Conservation (phyloP, 495 filamentous ascomycete genomes). For the Talaromyces liani region DNA sequence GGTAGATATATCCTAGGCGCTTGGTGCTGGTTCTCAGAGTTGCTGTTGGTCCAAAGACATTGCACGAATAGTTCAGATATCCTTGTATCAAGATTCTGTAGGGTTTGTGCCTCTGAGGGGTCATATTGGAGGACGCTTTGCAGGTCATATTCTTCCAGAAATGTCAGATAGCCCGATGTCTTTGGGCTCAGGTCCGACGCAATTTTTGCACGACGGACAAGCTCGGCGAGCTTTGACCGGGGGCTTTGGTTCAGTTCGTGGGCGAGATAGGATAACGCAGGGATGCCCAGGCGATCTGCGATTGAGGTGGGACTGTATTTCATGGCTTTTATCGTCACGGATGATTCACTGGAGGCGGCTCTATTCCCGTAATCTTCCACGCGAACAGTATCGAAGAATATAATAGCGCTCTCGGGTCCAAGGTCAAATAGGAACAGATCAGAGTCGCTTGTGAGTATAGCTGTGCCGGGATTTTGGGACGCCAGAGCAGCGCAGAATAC, state of each 20-base stretch:
- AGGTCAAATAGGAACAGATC: conserved; percentile 66
- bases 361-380: conserved; percentile 13
- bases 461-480: conserved; percentile 34
- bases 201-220: conserved; percentile 24
- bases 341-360: conserved; percentile 8
- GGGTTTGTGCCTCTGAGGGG: not conserved
- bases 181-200: conserved; percentile 2
- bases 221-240: conserved; percentile 19
- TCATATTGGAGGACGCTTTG: conserved; percentile 7
- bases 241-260: conserved; percentile 24
- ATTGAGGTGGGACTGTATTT: conserved; percentile 29
- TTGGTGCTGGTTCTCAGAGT: conserved; percentile 2
- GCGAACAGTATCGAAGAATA: conserved; percentile 48
- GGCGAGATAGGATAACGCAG: conserved; percentile 25
- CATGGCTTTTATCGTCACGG: conserved; percentile 23
- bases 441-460: conserved; percentile 62
- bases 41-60: conserved; percentile 13
- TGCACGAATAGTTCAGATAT: conserved; percentile 31
- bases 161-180: conserved; percentile 27
- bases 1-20: conserved; percentile 48
- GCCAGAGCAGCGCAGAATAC: conserved; percentile 53
- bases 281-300: conserved; percentile 29
- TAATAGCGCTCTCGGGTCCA: conserved; percentile 46
- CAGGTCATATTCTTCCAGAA: conserved; percentile 34
- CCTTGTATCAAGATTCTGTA: conserved; percentile 22